These are phyloP conservation scores for Rhytidiadelphus loreus DNA, from an alignment of 225 moss, liverwort and hornwort species.

Conservation along the genomic window DNA sequence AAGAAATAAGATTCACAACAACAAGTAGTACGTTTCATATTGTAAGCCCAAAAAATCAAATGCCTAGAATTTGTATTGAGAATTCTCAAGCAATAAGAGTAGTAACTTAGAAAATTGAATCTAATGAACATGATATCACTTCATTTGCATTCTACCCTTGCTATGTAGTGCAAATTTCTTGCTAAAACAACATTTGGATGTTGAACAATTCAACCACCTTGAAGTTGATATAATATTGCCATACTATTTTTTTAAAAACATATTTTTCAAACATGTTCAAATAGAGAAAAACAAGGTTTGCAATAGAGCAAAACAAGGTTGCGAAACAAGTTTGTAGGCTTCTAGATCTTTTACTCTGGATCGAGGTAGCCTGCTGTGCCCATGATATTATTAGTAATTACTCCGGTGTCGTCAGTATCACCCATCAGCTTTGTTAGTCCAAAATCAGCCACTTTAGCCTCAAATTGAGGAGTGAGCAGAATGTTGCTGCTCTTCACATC, in stretches of 20 bases:
- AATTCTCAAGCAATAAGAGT: background rate
- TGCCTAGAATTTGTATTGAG: background rate
- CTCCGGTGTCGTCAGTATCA: background rate
- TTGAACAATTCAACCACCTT: background rate
- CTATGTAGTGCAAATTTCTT: background rate
- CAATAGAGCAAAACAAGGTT: too few species aligned
- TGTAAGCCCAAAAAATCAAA: too few species aligned
- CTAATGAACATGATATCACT: background rate
- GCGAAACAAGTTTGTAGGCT: too few species aligned
- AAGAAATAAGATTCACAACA: background rate
- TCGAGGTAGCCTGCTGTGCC: slow-evolving; percentile 4
- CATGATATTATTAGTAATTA: background rate
- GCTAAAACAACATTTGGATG: too few species aligned
- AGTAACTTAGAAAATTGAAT: background rate
- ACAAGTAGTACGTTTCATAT: background rate
- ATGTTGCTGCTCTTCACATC: slow-evolving; percentile 66
- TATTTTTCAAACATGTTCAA: background rate
- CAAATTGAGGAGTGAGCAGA: slow-evolving; percentile 9
- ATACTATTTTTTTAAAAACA: too few species aligned
- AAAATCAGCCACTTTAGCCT: slow-evolving; percentile 47
- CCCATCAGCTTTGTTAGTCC: slow-evolving; percentile 35
- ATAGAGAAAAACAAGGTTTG: too few species aligned
- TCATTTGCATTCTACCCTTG: background rate
- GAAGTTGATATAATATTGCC: background rate
- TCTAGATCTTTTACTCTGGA: background rate